Base-by-base conservation (phyloP, 192 early-diverging fungal species). In the Chytriomyces confervae region DNA sequence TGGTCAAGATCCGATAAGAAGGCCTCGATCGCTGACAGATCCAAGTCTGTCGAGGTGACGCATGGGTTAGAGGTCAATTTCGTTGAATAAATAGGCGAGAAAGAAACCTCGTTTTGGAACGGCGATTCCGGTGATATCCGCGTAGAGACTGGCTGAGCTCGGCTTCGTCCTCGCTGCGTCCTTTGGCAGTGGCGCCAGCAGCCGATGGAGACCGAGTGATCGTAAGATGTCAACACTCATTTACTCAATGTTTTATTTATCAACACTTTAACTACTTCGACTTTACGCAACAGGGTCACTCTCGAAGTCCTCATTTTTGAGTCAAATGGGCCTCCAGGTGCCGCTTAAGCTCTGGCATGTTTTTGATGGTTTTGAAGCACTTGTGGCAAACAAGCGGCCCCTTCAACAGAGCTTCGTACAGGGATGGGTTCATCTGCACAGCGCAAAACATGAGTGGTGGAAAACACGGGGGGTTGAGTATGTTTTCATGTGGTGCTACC, bases 311-410 rank as follows among this genome's bases (percentile, higher is more conserved):
- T 36, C 11, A 13, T 36, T 65, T 18, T 49, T 73, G n/a, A 5
- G 49, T 46, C 10, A 64, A 16, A 51, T 79, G 78, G 24, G 8
- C 10, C 29, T 75, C 47, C 6, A 89, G 48, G 50, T 91, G 89
- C 10, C 76, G 46, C 71, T 87, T 90, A 8, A 91, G 70, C 9
- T 45, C 68, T 3, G 87, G 85, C 60, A 91, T 88, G 47, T 80
- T 86, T 24, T 60, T 72, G 7, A 48, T 20, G 9, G 47, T 80
- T 23, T 78, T 60, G 3, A 27, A 43, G 80, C 90, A 91, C 66
- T 82, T 79, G 53, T 91, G 87, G 68, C 90, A 91, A 36, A 61
- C 62, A 48, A 91, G 66, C 13, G 81, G 75, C 8, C 60, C 60
- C 65, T 89, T 88, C 27, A 87, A 62, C 61, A 87, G 16, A n/a